phyloP scores from a whole-genome alignment of 1,139 yeast species.

The Pichia sp. region DNA sequence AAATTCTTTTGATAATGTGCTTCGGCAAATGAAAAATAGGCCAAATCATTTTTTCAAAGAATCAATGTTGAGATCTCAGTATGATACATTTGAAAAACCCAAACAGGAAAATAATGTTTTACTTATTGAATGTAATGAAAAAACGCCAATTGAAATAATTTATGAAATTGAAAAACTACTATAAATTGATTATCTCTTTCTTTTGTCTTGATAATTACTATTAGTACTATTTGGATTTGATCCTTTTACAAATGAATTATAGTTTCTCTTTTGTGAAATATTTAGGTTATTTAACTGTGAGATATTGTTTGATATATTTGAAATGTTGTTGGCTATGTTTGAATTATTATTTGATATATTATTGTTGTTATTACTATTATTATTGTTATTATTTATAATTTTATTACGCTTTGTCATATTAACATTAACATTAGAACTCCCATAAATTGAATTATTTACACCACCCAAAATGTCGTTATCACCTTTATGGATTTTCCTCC shows the following conservation, averaged over 20 bases:
- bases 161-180: background rate
- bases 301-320: background rate
- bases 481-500: conserved; percentile 69
- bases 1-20: conserved; percentile 56
- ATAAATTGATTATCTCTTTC: background rate
- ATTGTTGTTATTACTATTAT: conserved; percentile 5
- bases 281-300: background rate
- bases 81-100: conserved; percentile 69
- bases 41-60: conserved; percentile 81
- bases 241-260: conserved; percentile 8
- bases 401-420: conserved; percentile 6
- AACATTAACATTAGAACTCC: background rate
- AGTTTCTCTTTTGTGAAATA: conserved; percentile 14
- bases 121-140: conserved; percentile 25
- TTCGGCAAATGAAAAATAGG: conserved; percentile 54
- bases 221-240: background rate
- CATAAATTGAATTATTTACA: conserved; percentile 16
- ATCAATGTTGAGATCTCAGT: conserved; percentile 76
- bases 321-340: background rate
- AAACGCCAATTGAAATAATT: conserved; percentile 20
- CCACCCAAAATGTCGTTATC: conserved; percentile 54
- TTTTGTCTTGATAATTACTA: background rate
- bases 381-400: background rate
- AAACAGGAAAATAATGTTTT: conserved; percentile 9
- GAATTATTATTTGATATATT: background rate